Percentiles rank a stretch among this genome's conserved stretches.
These are phyloP conservation scores for Xylariaceae sp. DNA, from an alignment of 2,329 filamentous ascomycete species.

Conservation along the genomic window DNA sequence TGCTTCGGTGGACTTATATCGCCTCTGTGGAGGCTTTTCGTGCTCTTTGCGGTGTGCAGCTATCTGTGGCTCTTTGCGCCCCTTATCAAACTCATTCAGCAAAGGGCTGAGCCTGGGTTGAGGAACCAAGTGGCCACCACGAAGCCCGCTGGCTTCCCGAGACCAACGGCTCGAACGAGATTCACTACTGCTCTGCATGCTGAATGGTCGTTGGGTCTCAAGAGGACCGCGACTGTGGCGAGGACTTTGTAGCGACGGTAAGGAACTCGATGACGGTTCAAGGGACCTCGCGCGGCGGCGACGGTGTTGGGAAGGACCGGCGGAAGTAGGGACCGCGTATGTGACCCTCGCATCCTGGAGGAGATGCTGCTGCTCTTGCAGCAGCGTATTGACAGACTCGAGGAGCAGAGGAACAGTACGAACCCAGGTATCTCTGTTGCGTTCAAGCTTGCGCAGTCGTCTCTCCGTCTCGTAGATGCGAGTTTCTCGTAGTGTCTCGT, in stretches of 20 bases:
- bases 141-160: neutral
- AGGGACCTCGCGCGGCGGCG: constrained; percentile 8
- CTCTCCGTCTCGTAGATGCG: constrained; percentile 47
- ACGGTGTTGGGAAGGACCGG: neutral
- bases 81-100: neutral
- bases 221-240: constrained; percentile 3
- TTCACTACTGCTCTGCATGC: constrained; percentile 6
- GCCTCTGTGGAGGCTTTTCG: neutral
- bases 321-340: neutral
- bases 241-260: neutral
- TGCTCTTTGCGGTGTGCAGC: neutral
- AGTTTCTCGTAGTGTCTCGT: constrained; percentile 41
- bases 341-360: constrained; percentile 12
- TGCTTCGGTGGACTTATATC: too few relatives aligned
- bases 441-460: constrained; percentile 45
- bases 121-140: neutral
- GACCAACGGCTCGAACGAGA: neutral
- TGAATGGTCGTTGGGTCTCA: constrained; percentile 7
- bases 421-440: constrained; percentile 45
- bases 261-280: constrained; percentile 6
- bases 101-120: neutral
- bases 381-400: constrained; percentile 38
- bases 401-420: constrained; percentile 45
- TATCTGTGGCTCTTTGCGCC: neutral
- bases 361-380: constrained; percentile 33